Percentiles rank a stretch among this genome's conserved stretches.
Evolutionary conservation across 371 early-diverging fungal genomes (phyloP).

Genomic region (Mortierella sp.): DNA sequence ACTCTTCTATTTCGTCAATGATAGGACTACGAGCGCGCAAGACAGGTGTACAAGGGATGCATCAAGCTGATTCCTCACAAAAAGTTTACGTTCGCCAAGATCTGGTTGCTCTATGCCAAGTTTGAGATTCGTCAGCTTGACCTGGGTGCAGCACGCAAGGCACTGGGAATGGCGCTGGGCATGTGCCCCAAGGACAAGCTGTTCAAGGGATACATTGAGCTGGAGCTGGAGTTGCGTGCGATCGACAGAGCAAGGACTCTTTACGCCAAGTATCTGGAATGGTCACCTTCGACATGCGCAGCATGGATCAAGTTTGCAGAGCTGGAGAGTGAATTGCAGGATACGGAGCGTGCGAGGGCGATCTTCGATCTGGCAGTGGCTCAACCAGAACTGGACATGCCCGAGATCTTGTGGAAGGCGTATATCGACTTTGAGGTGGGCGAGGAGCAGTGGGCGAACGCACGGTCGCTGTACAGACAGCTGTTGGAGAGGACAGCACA

Average conservation of each 20-base stretch:
- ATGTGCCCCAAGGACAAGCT: conserved; percentile 84
- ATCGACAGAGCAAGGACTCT: conserved; percentile 94
- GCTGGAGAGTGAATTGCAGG: conserved; percentile 88
- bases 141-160: conserved; percentile 82
- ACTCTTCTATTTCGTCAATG: background rate
- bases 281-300: conserved; percentile 85
- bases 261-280: conserved; percentile 91
- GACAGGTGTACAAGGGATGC: conserved; percentile 89
- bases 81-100: conserved; percentile 95
- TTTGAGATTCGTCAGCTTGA: conserved; percentile 90
- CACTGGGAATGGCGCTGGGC: conserved; percentile 88
- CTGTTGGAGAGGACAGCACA: conserved; percentile 91
- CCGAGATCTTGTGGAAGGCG: conserved; percentile 97
- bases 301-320: conserved; percentile 97
- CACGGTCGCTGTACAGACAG: conserved; percentile 86
- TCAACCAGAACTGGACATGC: conserved; percentile 93
- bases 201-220: conserved; percentile 96
- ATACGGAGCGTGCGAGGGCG: conserved; percentile 88
- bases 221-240: conserved; percentile 92
- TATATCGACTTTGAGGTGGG: conserved; percentile 96
- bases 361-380: conserved; percentile 92
- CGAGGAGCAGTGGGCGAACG: conserved; percentile 83
- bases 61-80: conserved; percentile 93
- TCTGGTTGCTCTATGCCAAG: conserved; percentile 94
- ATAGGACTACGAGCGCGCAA: conserved; percentile 84